phyloP scores from a whole-genome alignment of 202 grass and related monocot species.

The Setaria italica region DNA sequence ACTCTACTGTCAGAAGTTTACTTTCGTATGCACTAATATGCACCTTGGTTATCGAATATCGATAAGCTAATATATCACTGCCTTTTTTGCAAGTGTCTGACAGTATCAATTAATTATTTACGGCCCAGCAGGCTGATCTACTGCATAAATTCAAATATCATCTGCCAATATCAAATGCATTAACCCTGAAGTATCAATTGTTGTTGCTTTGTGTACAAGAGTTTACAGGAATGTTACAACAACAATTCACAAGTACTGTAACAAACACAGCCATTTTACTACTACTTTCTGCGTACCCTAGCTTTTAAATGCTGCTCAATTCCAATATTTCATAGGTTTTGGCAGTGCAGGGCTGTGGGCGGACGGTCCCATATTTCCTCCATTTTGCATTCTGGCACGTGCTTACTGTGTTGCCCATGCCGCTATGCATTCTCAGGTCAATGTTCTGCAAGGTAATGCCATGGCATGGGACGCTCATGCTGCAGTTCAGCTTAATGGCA shows the following conservation, averaged over 20 bases:
- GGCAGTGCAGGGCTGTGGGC: conserved; percentile 49
- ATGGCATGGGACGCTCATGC: conserved; percentile 39
- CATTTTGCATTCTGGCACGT: conserved; percentile 58
- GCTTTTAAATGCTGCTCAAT: background rate
- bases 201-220: background rate
- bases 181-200: background rate
- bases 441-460: conserved; percentile 67
- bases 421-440: conserved; percentile 43
- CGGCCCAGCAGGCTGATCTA: background rate
- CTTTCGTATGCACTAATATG: conserved; percentile 45
- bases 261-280: background rate
- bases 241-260: background rate
- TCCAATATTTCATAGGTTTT: background rate
- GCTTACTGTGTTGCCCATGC: conserved; percentile 26
- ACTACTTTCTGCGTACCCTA: background rate
- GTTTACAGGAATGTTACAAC: too few species aligned
- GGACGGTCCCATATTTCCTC: conserved; percentile 55
- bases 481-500: conserved; percentile 74
- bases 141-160: background rate
- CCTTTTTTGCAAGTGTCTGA: conserved; percentile 36
- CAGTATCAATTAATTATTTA: conserved; percentile 38
- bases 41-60: conserved; percentile 20
- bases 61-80: conserved; percentile 30
- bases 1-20: conserved; percentile 42
- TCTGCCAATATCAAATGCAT: background rate